Base-by-base conservation (phyloP, 2,329 filamentous ascomycete species). In the Cadophora malorum region DNA sequence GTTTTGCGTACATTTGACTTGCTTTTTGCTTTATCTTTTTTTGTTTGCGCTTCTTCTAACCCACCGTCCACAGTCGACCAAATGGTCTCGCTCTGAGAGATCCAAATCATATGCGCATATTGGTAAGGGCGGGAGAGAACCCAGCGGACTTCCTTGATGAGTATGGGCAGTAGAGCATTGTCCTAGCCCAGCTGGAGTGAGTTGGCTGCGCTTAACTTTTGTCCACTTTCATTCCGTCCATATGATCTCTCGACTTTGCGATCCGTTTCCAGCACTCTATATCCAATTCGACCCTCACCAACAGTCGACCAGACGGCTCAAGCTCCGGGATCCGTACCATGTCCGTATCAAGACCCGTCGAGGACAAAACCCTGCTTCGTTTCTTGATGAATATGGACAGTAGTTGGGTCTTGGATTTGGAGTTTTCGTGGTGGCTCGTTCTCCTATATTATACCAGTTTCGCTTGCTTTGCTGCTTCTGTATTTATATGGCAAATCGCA, bases 81-180 rank as follows among this genome's bases (percentile, higher is more conserved):
- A 52, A 63, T 38, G 56, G 67, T 55, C 59, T 69, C 21, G 23
- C 63, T 14, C 31, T 64, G n/a, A 33, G 31, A 16, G 64, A 64
- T 49, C 60, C 64, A 23, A 64, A 64, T n/a, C 38, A 61, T 21
- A 60, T 56, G 6, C 60, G 63, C 9, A 50, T 69, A 8, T 64
- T 14, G 59, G 45, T 66, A 23, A 16, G 53, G 3, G 50, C 52
- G 28, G 64, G 67, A 4, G 60, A 68, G 28, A 63, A 58, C 10
- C 31, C 49, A 14, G 50, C 16, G 14, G 60, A 66, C 35, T 64
- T 69, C 28, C 33, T 56, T 6, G 47, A 66, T 19, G 41, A 19
- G 41, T 16, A 45, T 14, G 41, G 41, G 41, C 41, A 45, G 41
- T 45, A 45, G 41, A 45, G 28, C 28, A 3, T 28, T 19, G 12